Base-by-base conservation (phyloP, 805 yeast genomes). In the Wickerhamiella kazuoi region DNA sequence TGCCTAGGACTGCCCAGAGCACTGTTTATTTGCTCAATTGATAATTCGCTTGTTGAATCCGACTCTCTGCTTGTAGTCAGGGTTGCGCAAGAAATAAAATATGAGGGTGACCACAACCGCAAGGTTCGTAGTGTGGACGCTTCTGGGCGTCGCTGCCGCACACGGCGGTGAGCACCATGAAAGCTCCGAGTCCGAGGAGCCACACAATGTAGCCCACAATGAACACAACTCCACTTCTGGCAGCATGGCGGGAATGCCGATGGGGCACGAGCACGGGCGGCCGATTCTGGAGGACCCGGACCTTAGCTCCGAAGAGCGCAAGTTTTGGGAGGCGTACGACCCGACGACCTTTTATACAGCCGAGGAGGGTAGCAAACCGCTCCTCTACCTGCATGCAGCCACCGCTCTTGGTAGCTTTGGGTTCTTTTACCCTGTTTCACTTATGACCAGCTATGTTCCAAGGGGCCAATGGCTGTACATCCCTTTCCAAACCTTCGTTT, bases 261-360 rank as follows among this genome's bases (percentile, higher is more conserved):
- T 23, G 26, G 31, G 15, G 17, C 50, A 46, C 30, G 46, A 40
- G 34, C 55, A 51, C 26, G 55, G 54, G 7, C 41, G 47, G 21
- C 52, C 53, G 1, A 80, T 86, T 33, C 63, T 84, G 35, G 61
- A 73, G 21, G 54, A 68, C 43, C 77, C 79, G 2, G 51, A 71
- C 16, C 65, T 86, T 36, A 66, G 74, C 15, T 77, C 86, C 0
- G 79, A 74, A 34, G 94, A 84, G 56, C 62, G 73, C 40, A 54
- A 66, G 21, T 86, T 69, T 57, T 86, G 96, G 96, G 74, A 73
- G 36, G 54, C 58, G 20, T 86, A 84, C 58, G 74, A 79, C 51
- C 73, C 93, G 13, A 77, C 87, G 1, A 75, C 82, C 3, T 84
- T 68, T 55, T 74, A 81, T 59, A 44, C 42, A 32, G 38, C 54